Evolutionary conservation across 257 asterid species (phyloP).

Genomic region (Nemophila menziesii): DNA sequence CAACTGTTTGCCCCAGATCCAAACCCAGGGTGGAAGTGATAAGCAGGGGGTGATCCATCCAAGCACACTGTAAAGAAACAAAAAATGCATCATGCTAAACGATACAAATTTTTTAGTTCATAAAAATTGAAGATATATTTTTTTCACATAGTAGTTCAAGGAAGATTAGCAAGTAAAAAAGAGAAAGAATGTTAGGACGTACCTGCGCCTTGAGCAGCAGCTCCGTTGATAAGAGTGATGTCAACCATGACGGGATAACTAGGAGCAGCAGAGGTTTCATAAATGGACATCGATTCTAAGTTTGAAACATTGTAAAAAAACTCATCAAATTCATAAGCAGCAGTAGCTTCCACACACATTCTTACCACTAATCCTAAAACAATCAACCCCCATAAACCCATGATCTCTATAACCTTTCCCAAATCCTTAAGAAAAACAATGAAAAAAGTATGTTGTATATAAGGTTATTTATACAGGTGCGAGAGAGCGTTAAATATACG

Average conservation of each 20-base stretch:
- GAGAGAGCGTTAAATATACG: no score
- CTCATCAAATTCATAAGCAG: slow-evolving; percentile 46
- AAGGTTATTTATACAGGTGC: no score
- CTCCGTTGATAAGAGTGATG: slow-evolving; percentile 71
- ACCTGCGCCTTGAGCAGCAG: slow-evolving; percentile 84
- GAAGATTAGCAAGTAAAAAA: slow-evolving; percentile 4
- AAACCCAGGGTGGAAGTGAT: slow-evolving; percentile 74
- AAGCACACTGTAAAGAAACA: slow-evolving; percentile 56
- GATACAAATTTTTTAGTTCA: no score
- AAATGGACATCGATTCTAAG: slow-evolving; percentile 36
- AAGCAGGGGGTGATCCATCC: slow-evolving; percentile 90
- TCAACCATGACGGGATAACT: slow-evolving; percentile 51
- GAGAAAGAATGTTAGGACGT: slow-evolving; percentile 9
- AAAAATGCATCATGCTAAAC: no score
- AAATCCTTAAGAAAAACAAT: slow-evolving; percentile 9
- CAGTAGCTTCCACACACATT: slow-evolving; percentile 31
- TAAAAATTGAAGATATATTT: no score
- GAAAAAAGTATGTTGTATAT: no score
- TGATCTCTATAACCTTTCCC: slow-evolving; percentile 18
- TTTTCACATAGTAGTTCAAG: slow-evolving; percentile 1
- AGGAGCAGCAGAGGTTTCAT: slow-evolving; percentile 46
- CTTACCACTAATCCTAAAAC: slow-evolving; percentile 14
- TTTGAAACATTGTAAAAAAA: slow-evolving; percentile 21
- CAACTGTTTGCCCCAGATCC: slow-evolving; percentile 85
- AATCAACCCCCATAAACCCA: slow-evolving; percentile 30